phyloP scores from a whole-genome alignment of 208 protist species.

The Leishmania braziliensis region DNA sequence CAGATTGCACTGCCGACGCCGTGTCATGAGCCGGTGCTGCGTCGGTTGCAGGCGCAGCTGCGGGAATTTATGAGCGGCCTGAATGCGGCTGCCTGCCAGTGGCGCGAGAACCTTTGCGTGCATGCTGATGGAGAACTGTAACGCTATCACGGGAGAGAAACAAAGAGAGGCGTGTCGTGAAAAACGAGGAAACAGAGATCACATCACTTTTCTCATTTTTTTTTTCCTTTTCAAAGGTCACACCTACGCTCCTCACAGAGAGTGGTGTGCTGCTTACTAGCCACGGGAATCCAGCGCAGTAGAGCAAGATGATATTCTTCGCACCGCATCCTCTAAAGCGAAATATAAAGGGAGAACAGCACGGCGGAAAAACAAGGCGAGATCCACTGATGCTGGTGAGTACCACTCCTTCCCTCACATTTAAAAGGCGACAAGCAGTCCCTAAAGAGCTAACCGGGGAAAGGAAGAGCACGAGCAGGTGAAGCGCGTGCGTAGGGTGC shows the following conservation, averaged over 20 bases:
- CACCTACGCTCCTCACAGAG: neutral
- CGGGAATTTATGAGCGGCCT: conserved; percentile 77
- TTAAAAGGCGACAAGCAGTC: no score
- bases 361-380: no score
- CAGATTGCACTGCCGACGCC: conserved; percentile 50
- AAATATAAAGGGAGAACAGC: no score
- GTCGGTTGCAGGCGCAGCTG: conserved; percentile 59
- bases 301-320: no score
- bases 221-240: neutral
- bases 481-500: no score
- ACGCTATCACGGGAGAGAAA: neutral
- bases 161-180: neutral
- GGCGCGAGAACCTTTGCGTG: conserved; percentile 69
- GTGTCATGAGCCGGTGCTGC: conserved; percentile 49
- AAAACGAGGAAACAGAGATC: neutral
- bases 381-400: no score
- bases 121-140: conserved; percentile 39
- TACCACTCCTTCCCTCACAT: no score
- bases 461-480: no score
- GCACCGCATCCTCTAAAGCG: no score
- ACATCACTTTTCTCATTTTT: neutral
- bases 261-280: neutral
- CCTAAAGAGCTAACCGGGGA: no score
- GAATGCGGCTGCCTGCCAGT: conserved; percentile 51
- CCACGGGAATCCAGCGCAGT: no score